Evolutionary conservation across 1,284 basidiomycete species (phyloP).

Genomic region (Xerocomus minutiporus): DNA sequence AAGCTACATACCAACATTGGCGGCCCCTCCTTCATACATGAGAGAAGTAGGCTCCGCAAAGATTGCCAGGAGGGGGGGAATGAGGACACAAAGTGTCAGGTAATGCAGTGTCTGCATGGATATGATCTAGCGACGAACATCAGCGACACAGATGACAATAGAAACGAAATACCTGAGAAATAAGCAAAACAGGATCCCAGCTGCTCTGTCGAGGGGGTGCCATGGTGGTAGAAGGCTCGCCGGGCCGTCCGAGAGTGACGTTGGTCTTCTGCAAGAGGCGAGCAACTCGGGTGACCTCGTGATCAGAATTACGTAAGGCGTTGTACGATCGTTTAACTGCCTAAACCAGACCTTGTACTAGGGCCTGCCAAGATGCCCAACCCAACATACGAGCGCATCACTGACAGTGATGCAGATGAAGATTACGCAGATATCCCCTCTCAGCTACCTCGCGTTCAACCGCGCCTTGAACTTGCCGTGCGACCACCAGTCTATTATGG

Average conservation of each 20-base stretch:
- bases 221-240: slow-evolving; percentile 12
- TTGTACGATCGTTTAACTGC: background rate
- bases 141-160: background rate
- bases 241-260: background rate
- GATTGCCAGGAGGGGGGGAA: slow-evolving; percentile 74
- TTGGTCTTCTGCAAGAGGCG: background rate
- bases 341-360: too few species aligned
- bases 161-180: slow-evolving; percentile 54
- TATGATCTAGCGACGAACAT: slow-evolving; percentile 62
- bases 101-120: slow-evolving; percentile 92
- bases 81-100: slow-evolving; percentile 75
- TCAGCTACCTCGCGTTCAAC: slow-evolving; percentile 1
- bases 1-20: slow-evolving; percentile 65
- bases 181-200: slow-evolving; percentile 74
- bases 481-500: slow-evolving; percentile 57
- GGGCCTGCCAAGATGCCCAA: slow-evolving; percentile 7
- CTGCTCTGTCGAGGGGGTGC: slow-evolving; percentile 37
- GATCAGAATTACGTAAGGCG: slow-evolving; percentile 15
- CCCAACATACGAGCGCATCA: slow-evolving; percentile 27
- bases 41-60: slow-evolving; percentile 76
- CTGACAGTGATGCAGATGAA: slow-evolving; percentile 21
- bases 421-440: slow-evolving; percentile 4
- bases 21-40: slow-evolving; percentile 79
- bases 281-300: slow-evolving; percentile 9
- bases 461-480: slow-evolving; percentile 10